Base-by-base conservation (phyloP, 1,139 yeast species). In the Saccharomyces pastorianus region DNA sequence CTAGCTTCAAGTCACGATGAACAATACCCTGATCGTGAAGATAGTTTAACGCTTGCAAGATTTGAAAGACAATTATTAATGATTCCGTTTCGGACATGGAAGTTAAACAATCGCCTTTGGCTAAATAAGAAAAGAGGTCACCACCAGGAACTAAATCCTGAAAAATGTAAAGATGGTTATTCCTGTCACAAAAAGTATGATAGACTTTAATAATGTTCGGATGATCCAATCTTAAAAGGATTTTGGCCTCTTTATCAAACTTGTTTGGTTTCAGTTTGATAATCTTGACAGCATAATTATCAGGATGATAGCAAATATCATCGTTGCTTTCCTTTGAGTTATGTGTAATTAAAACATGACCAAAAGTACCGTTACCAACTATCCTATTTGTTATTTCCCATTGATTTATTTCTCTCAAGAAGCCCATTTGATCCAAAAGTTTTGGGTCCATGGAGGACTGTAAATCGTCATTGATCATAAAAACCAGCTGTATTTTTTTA, bases 1-100 rank as follows among this genome's bases (percentile, higher is more conserved):
- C 97, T 1, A 96, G 96, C 72, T 90, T 90, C 61, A 90, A 76
- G 69, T 90, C 97, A 53, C 97, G 79, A 68, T 90, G 97, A 6
- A 90, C 96, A 66, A 90, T 87, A 69, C 88, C 80, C 59, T 76
- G 73, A 32, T 74, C 70, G 66, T 90, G 97, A 55, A 90, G 76
- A 66, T 90, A 90, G 51, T 76, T 74, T 47, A 90, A 76, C 1
- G 96, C 96, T 53, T 80, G 79, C 50, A 88, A 73, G 55, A 88
- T 78, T 67, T 90, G 89, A 59, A 69, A 83, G 0, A 77, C 72
- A n/a, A 83, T 77, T 2, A 82, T 64, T 11, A 83, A 63, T 0
- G 80, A 71, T 60, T 83, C 86, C 27, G 76, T 73, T 61, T 83
- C 88, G 0, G 82, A 72, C 1, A 83, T 59, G 1, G 80, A 65